Evolutionary conservation across 352 stramenopile species (phyloP).

Genomic region (Globisporangium cederbergense): DNA sequence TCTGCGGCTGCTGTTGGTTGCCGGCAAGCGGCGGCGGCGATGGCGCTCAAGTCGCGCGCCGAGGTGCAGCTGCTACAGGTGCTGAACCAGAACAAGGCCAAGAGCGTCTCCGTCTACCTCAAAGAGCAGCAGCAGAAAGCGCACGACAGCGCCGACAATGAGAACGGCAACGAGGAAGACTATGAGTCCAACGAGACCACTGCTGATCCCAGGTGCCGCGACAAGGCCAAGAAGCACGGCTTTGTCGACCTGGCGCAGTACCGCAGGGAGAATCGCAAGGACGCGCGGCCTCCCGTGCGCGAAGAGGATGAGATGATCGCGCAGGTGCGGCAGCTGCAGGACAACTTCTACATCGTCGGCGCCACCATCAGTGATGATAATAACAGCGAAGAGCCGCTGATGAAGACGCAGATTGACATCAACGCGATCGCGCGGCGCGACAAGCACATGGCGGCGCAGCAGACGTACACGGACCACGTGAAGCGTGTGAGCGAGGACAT

Average conservation of each 20-base stretch:
- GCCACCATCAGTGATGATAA: slow-evolving; percentile 10
- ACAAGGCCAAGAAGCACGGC: not conserved
- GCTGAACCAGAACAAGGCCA: slow-evolving; percentile 51
- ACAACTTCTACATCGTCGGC: slow-evolving; percentile 31
- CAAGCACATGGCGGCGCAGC: slow-evolving; percentile 49
- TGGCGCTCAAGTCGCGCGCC: slow-evolving; percentile 40
- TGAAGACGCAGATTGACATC: slow-evolving; percentile 41
- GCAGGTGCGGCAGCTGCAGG: slow-evolving; percentile 50
- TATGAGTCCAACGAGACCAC: not conserved
- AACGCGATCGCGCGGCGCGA: slow-evolving; percentile 57
- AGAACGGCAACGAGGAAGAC: slow-evolving; percentile 11
- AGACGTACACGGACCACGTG: slow-evolving; percentile 42
- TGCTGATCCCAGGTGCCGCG: not conserved
- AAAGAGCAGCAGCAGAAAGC: slow-evolving; percentile 41
- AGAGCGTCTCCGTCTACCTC: slow-evolving; percentile 37
- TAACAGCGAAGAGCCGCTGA: not conserved
- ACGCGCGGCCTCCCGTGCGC: not conserved
- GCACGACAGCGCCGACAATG: slow-evolving; percentile 15
- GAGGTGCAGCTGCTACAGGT: slow-evolving; percentile 48
- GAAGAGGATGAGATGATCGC: slow-evolving; percentile 49
- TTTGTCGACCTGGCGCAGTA: slow-evolving; percentile 3
- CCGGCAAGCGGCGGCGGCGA: no score
- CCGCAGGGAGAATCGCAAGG: slow-evolving; percentile 16
- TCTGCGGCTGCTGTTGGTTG: no score
- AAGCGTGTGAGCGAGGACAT: slow-evolving; percentile 64